phyloP scores from a whole-genome alignment of 208 protist species.

The Tritrichomonas foetus region DNA sequence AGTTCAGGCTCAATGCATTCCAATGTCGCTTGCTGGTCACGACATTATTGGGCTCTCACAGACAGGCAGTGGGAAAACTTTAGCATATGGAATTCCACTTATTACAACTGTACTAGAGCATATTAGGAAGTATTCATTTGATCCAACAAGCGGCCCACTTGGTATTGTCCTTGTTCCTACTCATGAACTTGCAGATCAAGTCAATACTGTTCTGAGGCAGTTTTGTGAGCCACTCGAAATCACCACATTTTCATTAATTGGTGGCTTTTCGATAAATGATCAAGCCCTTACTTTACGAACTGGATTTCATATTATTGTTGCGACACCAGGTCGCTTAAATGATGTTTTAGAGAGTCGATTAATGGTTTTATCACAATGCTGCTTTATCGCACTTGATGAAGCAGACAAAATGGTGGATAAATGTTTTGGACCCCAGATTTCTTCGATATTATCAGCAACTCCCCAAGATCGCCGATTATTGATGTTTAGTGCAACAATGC shows the following conservation, averaged over 20 bases:
- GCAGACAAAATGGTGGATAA: conserved; percentile 25
- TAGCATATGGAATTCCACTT: conserved; percentile 94
- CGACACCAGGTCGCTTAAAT: conserved; percentile 28
- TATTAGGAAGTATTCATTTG: not conserved
- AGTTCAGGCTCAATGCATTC: conserved; percentile 52
- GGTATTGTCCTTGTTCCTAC: not conserved
- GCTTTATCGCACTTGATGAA: conserved; percentile 1
- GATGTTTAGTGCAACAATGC: conserved; percentile 37
- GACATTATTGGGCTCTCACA: conserved; percentile 93
- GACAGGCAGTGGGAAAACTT: conserved; percentile 98
- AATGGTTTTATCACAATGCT: not conserved
- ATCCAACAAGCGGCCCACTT: not conserved
- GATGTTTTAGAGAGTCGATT: not conserved
- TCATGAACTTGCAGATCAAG: conserved; percentile 28
- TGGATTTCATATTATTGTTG: not conserved
- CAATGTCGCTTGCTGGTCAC: conserved; percentile 41
- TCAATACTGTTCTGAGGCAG: not conserved
- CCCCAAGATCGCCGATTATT: not conserved
- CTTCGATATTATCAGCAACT: not conserved
- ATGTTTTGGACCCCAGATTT: not conserved
- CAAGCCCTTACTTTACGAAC: not conserved
- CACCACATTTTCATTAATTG: not conserved
- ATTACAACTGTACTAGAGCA: conserved; percentile 55
- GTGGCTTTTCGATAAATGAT: not conserved
- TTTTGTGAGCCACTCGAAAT: not conserved